Evolutionary conservation across 2,329 filamentous ascomycete genomes (phyloP), one percentile per base, ranked within the genome.

Genomic region (Lasiodiplodia theobromae): DNA sequence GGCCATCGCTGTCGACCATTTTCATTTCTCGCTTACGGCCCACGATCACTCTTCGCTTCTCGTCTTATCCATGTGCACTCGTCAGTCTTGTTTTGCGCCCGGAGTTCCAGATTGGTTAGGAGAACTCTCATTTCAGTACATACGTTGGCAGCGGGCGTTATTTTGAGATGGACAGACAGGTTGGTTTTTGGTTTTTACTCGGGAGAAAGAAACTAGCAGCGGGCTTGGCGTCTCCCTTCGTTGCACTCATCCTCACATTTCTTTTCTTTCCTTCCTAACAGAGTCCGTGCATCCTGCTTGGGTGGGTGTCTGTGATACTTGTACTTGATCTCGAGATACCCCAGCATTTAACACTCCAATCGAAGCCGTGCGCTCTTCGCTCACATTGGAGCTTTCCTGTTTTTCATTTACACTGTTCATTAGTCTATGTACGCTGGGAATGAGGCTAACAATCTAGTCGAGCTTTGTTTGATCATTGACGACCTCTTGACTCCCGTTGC

Each of bases 251-350:
- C 49, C 49, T 37, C 28, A 53, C 51, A 21, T 31, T 51, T 57
- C 28, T 60, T 38, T 58, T 34, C 25, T 53, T 58, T 31, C 52
- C 51, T 34, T 37, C 8, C 14, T 64, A 64, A 31, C 34, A 38
- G 49, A 66, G 37, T 56, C 23, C 63, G 34, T 66, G 66, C 66
- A 68, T 63, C 66, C 66, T 38, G 66, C 66, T 68, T 62, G 66
- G 66, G 66, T 68, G 66, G 66, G 66, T 68, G 66, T 65, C 67
- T 68, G 58, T 57, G 57, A 52, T 64, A 63, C 52, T 65, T 68
- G 67, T 68, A 57, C 60, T 68, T 65, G 58, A 68, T 65, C 66
- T 68, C 51, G 67, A 68, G 67, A 68, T 68, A 68, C 67, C 67
- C 67, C 67, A 68, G 67, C 67, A 64, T 68, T 68, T 53, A 65